Base-by-base conservation (phyloP, 371 early-diverging fungal species). In the Mortierella sp. region DNA sequence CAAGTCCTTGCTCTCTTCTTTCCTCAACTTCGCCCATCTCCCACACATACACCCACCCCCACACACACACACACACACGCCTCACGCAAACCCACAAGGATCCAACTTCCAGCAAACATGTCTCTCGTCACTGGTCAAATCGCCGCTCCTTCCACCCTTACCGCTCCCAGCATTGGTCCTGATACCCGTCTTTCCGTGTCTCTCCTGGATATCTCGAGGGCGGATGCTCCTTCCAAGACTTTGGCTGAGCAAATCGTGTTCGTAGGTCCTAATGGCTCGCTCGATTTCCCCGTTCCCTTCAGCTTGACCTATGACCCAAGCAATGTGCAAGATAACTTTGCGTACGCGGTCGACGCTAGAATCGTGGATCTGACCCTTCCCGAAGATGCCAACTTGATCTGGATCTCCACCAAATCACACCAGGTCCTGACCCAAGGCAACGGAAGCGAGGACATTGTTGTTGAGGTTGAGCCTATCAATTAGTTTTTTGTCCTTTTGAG, bases 281-380 rank as follows among this genome's bases (percentile, higher is more conserved):
- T 21, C 3, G n/a, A n/a, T n/a, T 63, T 71, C 54, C 71, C 71
- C 9, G 64, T 71, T 40, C 47, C 55, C 24, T 71, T 46, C 51
- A 55, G n/a, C 22, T 16, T 63, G 27, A 41, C 28, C 21, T 71
- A 59, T 25, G 48, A 60, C n/a, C 3, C 55, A 16, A 28, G 10
- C 24, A 28, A 40, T 22, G 37, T 71, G 16, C 34, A 34, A 10
- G 34, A 34, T 63, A 16, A 25, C 34, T 41, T 54, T 19, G 34
- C 14, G 2, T 16, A n/a, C 43, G 40, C n/a, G n/a, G n/a, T n/a
- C n/a, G n/a, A n/a, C n/a, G n/a, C n/a, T n/a, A n/a, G n/a, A n/a
- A n/a, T n/a, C n/a, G n/a, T n/a, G n/a, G n/a, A n/a, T n/a, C n/a
- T n/a, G n/a, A n/a, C n/a, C n/a, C n/a, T n/a, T n/a, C n/a, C n/a